phyloP scores from a whole-genome alignment of 106 monocot species.

The Phalaenopsis equestris region DNA sequence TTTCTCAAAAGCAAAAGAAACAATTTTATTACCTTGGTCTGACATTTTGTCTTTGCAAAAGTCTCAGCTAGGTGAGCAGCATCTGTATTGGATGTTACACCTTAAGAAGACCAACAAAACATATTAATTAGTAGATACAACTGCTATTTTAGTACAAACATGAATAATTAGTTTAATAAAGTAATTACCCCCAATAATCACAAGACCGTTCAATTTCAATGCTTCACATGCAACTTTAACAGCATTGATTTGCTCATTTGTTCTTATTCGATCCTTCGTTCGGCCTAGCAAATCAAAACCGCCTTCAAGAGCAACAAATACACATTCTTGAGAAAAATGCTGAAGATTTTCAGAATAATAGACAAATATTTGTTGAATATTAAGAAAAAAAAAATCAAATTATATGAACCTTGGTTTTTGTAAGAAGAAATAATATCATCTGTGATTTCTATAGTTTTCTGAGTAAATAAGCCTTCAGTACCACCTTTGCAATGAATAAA shows the following conservation, averaged over 20 bases:
- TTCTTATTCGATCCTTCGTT: constrained; percentile 76
- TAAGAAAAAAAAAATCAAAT: background rate
- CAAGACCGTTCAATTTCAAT: constrained; percentile 78
- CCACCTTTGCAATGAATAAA: constrained; percentile 27
- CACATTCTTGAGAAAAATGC: too few species aligned
- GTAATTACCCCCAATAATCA: constrained; percentile 78
- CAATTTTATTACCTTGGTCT: constrained; percentile 49
- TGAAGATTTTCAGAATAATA: too few species aligned
- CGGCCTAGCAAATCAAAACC: constrained; percentile 93
- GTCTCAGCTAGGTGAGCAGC: constrained; percentile 90
- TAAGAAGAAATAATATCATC: constrained; percentile 66
- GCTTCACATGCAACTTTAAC: constrained; percentile 56
- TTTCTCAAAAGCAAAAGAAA: too few species aligned
- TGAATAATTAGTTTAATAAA: too few species aligned
- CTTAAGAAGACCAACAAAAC: constrained; percentile 20
- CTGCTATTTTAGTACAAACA: background rate
- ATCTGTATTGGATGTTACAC: constrained; percentile 83
- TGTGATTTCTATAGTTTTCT: constrained; percentile 76
- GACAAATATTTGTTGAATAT: too few species aligned
- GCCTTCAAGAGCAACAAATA: constrained; percentile 28
- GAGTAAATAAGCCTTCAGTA: constrained; percentile 82
- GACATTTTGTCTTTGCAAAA: constrained; percentile 64
- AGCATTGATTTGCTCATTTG: constrained; percentile 77
- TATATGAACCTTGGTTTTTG: constrained; percentile 73
- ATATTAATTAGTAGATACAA: background rate